Percentiles rank a stretch among this genome's conserved stretches.
Conservation (phyloP, 192 early-diverging fungal genomes). For the Coemansia sp. region DNA sequence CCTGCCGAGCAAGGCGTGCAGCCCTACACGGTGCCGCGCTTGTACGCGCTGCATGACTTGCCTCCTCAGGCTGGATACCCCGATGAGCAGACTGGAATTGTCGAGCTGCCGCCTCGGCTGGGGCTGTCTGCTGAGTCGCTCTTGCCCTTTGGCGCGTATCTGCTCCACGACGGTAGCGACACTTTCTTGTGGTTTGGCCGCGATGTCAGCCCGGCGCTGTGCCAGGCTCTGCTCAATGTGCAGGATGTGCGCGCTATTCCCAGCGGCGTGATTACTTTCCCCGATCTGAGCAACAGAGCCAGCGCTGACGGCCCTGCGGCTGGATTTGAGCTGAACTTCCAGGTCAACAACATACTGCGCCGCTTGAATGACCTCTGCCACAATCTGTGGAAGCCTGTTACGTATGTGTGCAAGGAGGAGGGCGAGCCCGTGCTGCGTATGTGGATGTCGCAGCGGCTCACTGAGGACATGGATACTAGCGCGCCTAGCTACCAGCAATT, state of each 20-base stretch:
- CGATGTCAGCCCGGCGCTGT: conserved; percentile 71
- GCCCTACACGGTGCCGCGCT: conserved; percentile 67
- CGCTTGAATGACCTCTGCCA: conserved; percentile 69
- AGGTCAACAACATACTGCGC: conserved; percentile 73
- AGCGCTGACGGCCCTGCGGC: conserved; percentile 26
- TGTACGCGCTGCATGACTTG: conserved; percentile 85
- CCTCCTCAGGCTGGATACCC: conserved; percentile 56
- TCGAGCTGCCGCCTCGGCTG: conserved; percentile 73
- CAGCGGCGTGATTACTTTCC: conserved; percentile 68
- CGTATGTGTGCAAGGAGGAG: conserved; percentile 91
- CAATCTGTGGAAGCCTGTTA: conserved; percentile 66
- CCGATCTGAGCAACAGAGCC: conserved; percentile 73
- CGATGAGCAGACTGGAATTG: conserved; percentile 53
- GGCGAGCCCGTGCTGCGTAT: conserved; percentile 78
- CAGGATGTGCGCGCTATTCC: conserved; percentile 32
- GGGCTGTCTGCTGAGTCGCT: conserved; percentile 84
- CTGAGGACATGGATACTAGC: conserved; percentile 88
- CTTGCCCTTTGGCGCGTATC: conserved; percentile 79
- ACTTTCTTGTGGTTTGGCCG: conserved; percentile 89
- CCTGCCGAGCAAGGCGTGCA: conserved; percentile 72
- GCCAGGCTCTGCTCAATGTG: conserved; percentile 65
- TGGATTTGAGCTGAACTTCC: conserved; percentile 71
- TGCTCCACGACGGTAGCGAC: conserved; percentile 80
- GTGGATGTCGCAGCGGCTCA: conserved; percentile 82
- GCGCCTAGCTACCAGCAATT: conserved; percentile 77